Conservation (phyloP, 257 asterid genomes). For the Solanum ahanhuiri region DNA sequence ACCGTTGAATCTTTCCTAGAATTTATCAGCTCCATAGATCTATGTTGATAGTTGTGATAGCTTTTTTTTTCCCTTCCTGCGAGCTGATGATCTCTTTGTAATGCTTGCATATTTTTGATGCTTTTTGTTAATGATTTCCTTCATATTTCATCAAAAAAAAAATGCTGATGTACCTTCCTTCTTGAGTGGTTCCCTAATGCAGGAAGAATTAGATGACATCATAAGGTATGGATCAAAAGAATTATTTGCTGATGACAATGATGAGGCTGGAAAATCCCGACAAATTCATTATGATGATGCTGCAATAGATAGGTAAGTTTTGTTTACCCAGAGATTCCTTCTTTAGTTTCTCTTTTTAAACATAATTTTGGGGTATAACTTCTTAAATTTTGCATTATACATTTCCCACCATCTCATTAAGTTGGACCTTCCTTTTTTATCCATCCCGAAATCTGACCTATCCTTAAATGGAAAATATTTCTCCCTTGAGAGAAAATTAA, state of each 20-base stretch:
- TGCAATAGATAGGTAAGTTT: slow-evolving; percentile 52
- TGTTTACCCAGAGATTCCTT: slow-evolving; percentile 1
- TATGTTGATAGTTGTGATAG: neutral
- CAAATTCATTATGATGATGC: slow-evolving; percentile 96
- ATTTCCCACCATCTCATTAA: neutral
- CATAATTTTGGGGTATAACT: neutral
- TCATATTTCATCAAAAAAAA: neutral
- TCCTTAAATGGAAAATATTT: neutral
- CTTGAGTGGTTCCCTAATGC: slow-evolving; percentile 14
- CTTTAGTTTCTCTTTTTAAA: neutral
- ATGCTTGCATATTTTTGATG: neutral
- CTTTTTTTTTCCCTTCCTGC: neutral
- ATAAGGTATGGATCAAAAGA: slow-evolving; percentile 93
- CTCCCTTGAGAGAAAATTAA: neutral
- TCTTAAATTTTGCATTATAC: slow-evolving; percentile 1
- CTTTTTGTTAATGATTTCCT: neutral
- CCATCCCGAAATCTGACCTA: neutral
- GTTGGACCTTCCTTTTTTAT: neutral
- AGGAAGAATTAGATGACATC: slow-evolving; percentile 97
- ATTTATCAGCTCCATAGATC: neutral
- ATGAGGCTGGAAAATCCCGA: slow-evolving; percentile 81
- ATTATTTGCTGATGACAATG: slow-evolving; percentile 90
- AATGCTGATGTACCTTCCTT: neutral
- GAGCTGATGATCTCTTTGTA: neutral
- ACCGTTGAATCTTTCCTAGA: neutral